Evolutionary conservation across 805 yeast species (phyloP).

Genomic region (Lipomyces orientalis): DNA sequence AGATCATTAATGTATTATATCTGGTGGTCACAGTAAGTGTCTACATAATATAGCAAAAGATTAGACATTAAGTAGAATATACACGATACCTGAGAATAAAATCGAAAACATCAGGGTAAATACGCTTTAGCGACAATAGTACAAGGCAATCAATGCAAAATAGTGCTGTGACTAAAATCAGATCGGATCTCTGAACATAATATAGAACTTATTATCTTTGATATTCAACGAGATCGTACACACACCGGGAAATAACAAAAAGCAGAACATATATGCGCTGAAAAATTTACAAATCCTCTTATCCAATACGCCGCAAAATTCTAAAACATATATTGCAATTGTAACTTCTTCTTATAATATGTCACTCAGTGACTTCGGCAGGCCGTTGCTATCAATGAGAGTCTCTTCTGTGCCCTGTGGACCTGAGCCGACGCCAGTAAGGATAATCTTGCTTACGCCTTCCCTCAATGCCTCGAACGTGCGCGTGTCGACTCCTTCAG

Average conservation of each 20-base stretch:
- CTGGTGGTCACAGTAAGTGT: neutral
- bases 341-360: neutral
- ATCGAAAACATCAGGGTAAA: too few species aligned
- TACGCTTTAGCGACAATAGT: too few species aligned
- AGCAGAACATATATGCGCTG: neutral
- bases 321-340: neutral
- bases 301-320: neutral
- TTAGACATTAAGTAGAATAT: neutral
- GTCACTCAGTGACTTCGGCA: constrained; percentile 53
- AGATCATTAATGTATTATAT: neutral
- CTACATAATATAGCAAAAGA: neutral
- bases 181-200: neutral
- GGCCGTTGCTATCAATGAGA: constrained; percentile 64
- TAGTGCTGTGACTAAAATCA: too few species aligned
- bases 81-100: too few species aligned
- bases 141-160: too few species aligned
- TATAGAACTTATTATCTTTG: neutral
- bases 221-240: neutral
- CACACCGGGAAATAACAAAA: neutral
- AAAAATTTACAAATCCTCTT: neutral
- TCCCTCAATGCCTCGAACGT: constrained; percentile 59
- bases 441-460: constrained; percentile 83
- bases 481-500: constrained; percentile 47
- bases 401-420: constrained; percentile 67
- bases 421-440: constrained; percentile 87